Conservation (phyloP, 1,284 basidiomycete species). For the Cutaneotrichosporon sp. region DNA sequence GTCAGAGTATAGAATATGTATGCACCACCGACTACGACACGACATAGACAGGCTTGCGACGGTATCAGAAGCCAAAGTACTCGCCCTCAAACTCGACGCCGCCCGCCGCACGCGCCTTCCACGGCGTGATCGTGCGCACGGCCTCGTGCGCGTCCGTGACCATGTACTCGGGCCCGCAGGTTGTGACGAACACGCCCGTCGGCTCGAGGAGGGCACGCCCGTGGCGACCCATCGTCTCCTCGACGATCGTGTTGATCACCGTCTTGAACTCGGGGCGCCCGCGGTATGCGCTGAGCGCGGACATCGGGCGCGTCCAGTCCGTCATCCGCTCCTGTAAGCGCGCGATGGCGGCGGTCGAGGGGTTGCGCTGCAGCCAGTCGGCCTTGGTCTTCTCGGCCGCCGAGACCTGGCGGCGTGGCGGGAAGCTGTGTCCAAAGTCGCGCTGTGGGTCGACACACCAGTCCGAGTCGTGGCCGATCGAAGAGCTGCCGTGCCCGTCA, state of each 20-base stretch:
- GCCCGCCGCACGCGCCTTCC: conserved; percentile 34
- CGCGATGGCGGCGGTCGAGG: conserved; percentile 19
- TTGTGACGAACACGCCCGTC: conserved; percentile 38
- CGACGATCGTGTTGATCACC: conserved; percentile 28
- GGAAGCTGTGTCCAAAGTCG: neutral
- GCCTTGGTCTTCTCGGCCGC: conserved; percentile 32
- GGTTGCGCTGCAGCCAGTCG: conserved; percentile 32
- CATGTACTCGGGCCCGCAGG: conserved; percentile 46
- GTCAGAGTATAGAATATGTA: neutral
- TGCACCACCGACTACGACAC: neutral
- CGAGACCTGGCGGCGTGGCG: conserved; percentile 4
- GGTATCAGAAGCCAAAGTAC: conserved; percentile 40
- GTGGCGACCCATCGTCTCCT: conserved; percentile 31
- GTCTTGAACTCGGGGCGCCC: conserved; percentile 35
- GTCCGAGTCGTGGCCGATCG: conserved; percentile 8
- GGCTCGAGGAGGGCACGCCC: conserved; percentile 26
- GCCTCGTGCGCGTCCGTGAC: conserved; percentile 37
- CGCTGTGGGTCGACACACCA: conserved; percentile 3
- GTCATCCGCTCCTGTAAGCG: conserved; percentile 16
- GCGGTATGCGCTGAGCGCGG: conserved; percentile 30
- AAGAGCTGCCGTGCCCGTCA: neutral
- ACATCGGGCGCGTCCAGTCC: conserved; percentile 22
- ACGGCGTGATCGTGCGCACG: conserved; percentile 27
- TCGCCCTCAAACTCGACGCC: conserved; percentile 50
- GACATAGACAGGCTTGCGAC: neutral